Percentiles rank a stretch among this genome's conserved stretches.
These are phyloP conservation scores for Lactifluus piperatus DNA, from an alignment of 768 basidiomycete species.

Conservation along the genomic window DNA sequence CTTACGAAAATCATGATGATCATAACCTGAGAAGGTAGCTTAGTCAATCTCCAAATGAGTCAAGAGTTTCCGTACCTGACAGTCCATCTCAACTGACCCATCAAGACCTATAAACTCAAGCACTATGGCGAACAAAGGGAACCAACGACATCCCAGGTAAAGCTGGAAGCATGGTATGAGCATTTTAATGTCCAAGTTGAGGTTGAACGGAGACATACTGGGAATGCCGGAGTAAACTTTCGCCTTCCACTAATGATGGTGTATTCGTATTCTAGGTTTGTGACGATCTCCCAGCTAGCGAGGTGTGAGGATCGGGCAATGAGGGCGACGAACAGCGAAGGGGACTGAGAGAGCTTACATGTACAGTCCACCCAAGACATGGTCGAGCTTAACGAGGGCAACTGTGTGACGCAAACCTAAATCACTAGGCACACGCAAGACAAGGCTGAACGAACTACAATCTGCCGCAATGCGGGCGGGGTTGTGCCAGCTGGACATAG, in stretches of 20 bases:
- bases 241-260: not conserved
- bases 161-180: not conserved
- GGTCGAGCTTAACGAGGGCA: not conserved
- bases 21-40: not conserved
- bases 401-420: not conserved
- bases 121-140: not conserved
- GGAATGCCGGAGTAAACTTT: not conserved
- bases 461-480: not conserved
- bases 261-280: conserved; percentile 7
- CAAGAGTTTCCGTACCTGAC: not conserved
- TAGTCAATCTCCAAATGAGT: not conserved
- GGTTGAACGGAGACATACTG: not conserved
- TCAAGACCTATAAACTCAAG: not conserved
- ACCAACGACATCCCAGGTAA: not conserved
- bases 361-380: conserved; percentile 9
- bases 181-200: not conserved
- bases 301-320: not conserved
- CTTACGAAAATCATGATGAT: not conserved
- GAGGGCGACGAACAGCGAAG: too few species aligned
- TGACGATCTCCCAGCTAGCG: conserved; percentile 9
- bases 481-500: conserved; percentile 1
- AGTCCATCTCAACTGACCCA: not conserved
- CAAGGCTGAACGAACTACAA: not conserved
- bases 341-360: not conserved
- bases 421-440: not conserved